phyloP scores from a whole-genome alignment of 495 filamentous ascomycete genomes.

The Hypoxylon lienhwacheense region DNA sequence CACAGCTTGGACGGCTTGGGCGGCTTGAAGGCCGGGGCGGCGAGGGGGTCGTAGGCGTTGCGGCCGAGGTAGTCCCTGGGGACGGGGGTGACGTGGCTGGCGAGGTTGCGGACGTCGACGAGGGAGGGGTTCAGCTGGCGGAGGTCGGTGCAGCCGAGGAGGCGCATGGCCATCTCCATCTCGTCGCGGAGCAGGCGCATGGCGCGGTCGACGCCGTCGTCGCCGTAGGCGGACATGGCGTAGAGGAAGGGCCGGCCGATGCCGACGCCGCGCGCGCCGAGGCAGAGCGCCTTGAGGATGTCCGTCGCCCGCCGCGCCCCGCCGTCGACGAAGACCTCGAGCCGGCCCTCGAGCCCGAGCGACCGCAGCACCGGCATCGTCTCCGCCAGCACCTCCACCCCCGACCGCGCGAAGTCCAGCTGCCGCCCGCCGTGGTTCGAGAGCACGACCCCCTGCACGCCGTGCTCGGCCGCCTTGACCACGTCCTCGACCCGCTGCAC shows the following conservation, averaged over 20 bases:
- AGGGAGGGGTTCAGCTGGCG: constrained; percentile 77
- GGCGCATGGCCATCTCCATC: constrained; percentile 98
- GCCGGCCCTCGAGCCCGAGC: constrained; percentile 75
- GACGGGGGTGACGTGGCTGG: constrained; percentile 65
- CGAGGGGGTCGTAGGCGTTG: constrained; percentile 49
- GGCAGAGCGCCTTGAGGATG: constrained; percentile 92
- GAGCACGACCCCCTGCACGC: constrained; percentile 89
- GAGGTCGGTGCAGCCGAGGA: constrained; percentile 76
- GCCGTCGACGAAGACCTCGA: constrained; percentile 92
- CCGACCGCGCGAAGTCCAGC: constrained; percentile 87
- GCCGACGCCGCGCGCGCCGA: constrained; percentile 90
- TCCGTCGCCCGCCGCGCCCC: constrained; percentile 89
- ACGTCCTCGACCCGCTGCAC: constrained; percentile 97
- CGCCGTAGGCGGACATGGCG: constrained; percentile 92
- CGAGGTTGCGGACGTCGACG: constrained; percentile 73
- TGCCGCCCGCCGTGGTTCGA: constrained; percentile 98
- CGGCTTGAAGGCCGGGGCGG: constrained; percentile 46
- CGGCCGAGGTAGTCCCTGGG: constrained; percentile 66
- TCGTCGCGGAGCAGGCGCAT: constrained; percentile 97
- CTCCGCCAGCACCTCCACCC: constrained; percentile 92
- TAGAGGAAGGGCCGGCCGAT: constrained; percentile 95
- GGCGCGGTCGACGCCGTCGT: constrained; percentile 82
- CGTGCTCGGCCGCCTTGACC: constrained; percentile 75
- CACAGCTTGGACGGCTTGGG: constrained; percentile 41
- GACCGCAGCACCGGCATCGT: constrained; percentile 91